Evolutionary conservation across 257 asterid genomes (phyloP), one percentile per base, ranked within the genome.

Genomic region (Solanum neorickii): DNA sequence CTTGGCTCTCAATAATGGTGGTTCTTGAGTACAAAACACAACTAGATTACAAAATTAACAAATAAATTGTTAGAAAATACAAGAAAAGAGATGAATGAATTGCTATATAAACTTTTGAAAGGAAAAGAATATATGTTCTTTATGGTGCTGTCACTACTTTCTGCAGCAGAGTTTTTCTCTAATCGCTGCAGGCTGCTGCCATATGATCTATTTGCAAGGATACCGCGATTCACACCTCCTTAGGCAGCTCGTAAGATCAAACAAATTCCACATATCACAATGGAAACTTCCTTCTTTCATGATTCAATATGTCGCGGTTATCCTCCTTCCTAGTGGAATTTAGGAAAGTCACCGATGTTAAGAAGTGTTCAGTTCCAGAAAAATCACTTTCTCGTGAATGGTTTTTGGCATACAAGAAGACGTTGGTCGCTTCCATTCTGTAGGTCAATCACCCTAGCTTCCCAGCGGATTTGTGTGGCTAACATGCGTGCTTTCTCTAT

Each of bases 371-470:
- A 29, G 37, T 18, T 16, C 37, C 47, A 82, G 62, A 76, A 56
- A 44, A 70, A 59, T 96, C 95, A 96, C 93, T 96, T 96, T 89
- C 95, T 92, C 84, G 90, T 56, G 78, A 95, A 96, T 77, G 97
- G 99, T 90, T 95, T 96, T 91, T 96, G 99, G 93, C 98, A 94
- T 39, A 96, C 91, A 33, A 95, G 95, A 56, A 95, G 88, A 78
- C 98, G 95, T 90, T 93, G 95, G 88, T 96, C 96, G 41, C 96
- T 96, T 88, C 99, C 99, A 59, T 95, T 93, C 88, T 93, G 94
- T 78, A 94, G 96, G 88, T 94, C 98, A 27, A 96, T 93, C 85
- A 95, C 96, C 42, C 98, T 94, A 83, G 98, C 95, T 89, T 96
- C 99, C 99, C 99, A 96, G 33, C 94, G 96, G 39, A 96, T 93